Percentiles rank a stretch among this genome's conserved stretches.
phyloP scores from a whole-genome alignment of 2,329 filamentous ascomycete genomes.

The Colletotrichum chlorophyti region DNA sequence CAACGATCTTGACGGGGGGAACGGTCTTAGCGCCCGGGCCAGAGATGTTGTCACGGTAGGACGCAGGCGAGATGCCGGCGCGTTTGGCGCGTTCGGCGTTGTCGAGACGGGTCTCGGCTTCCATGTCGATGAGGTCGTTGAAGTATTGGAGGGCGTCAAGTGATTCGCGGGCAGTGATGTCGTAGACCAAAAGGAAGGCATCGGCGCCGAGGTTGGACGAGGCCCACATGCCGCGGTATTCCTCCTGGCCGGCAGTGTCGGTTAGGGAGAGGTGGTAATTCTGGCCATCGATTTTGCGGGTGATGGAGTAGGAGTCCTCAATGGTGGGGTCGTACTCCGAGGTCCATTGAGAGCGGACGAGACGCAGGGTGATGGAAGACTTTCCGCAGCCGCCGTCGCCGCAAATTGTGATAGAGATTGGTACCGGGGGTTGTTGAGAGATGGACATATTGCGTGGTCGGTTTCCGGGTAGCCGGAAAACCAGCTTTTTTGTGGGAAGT shows the following conservation, averaged over 20 bases:
- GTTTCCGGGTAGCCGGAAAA: background rate
- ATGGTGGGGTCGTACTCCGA: slow-evolving; percentile 83
- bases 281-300: slow-evolving; percentile 79
- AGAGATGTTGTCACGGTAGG: slow-evolving; percentile 36
- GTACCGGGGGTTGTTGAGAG: slow-evolving; percentile 51
- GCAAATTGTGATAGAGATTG: slow-evolving; percentile 81
- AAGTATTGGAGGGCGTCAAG: slow-evolving; percentile 79
- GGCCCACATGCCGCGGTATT: slow-evolving; percentile 88
- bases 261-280: slow-evolving; percentile 81
- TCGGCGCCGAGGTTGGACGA: slow-evolving; percentile 79
- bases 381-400: slow-evolving; percentile 87
- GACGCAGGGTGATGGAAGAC: slow-evolving; percentile 82
- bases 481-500: background rate
- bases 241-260: slow-evolving; percentile 88
- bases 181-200: slow-evolving; percentile 86
- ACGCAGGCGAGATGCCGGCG: slow-evolving; percentile 44
- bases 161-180: slow-evolving; percentile 76
- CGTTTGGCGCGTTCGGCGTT: slow-evolving; percentile 61
- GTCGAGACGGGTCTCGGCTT: slow-evolving; percentile 73
- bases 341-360: slow-evolving; percentile 84
- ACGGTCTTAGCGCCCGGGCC: slow-evolving; percentile 57
- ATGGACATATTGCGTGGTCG: slow-evolving; percentile 9
- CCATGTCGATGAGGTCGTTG: slow-evolving; percentile 84
- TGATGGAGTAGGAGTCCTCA: slow-evolving; percentile 86
- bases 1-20: slow-evolving; percentile 81